Evolutionary conservation across 306 rosid genomes (phyloP).

Genomic region (Acmispon strigosus): DNA sequence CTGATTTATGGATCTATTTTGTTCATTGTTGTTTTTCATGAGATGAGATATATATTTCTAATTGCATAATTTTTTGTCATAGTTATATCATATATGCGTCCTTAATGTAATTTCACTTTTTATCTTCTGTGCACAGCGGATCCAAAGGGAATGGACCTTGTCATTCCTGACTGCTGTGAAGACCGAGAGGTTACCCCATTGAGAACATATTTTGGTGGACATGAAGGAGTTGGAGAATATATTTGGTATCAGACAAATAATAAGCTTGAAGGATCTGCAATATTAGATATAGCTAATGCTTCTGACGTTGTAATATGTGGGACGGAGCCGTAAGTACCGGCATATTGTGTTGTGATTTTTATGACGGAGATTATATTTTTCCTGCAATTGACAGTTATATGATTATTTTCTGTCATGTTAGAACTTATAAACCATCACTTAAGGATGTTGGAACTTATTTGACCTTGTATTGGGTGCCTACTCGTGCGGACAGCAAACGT

Average conservation of each 20-base stretch:
- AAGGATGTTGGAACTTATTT: conserved; percentile 77
- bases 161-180: conserved; percentile 69
- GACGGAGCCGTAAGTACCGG: conserved; percentile 55
- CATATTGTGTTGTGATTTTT: conserved; percentile 16
- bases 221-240: conserved; percentile 82
- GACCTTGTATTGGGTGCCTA: conserved; percentile 83
- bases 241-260: conserved; percentile 63
- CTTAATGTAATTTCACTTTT: background rate
- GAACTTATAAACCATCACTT: conserved; percentile 68
- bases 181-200: conserved; percentile 43
- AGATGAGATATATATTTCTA: background rate
- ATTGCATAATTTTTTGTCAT: background rate
- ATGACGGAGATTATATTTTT: background rate
- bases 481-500: conserved; percentile 65
- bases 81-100: background rate
- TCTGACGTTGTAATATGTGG: conserved; percentile 51
- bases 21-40: background rate
- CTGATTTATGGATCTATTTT: background rate
- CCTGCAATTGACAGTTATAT: conserved; percentile 12
- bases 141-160: conserved; percentile 75
- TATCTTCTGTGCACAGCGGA: conserved; percentile 44
- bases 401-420: conserved; percentile 29
- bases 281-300: conserved; percentile 48
- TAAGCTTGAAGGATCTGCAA: conserved; percentile 61
- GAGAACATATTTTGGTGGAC: conserved; percentile 81